These are phyloP conservation scores for Talaromyces sp. DNA, from an alignment of 2,329 filamentous ascomycete species.

Conservation along the genomic window DNA sequence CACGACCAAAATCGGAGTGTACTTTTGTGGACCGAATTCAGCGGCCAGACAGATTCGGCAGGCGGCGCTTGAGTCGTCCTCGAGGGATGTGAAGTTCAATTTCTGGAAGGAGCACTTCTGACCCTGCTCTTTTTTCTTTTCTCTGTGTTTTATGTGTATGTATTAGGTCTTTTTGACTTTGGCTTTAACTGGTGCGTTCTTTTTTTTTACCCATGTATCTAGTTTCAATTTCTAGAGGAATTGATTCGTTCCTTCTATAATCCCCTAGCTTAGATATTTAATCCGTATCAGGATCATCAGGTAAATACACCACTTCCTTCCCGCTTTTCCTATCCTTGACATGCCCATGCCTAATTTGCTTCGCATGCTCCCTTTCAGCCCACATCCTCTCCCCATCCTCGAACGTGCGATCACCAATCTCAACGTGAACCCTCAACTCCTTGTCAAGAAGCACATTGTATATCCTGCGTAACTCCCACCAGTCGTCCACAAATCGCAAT, in stretches of 20 bases:
- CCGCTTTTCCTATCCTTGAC: not conserved
- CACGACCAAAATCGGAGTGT: slow-evolving; percentile 86
- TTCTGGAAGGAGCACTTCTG: slow-evolving; percentile 92
- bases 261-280: not conserved
- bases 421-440: slow-evolving; percentile 55
- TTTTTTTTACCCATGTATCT: not conserved
- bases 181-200: not conserved
- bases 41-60: slow-evolving; percentile 77
- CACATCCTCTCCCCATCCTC: slow-evolving; percentile 27
- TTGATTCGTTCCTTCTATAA: not conserved
- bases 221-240: slow-evolving; percentile 1
- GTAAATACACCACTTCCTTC: slow-evolving; percentile 23
- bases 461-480: slow-evolving; percentile 48
- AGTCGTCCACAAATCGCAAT: slow-evolving; percentile 26
- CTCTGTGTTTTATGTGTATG: not conserved
- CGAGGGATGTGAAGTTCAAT: slow-evolving; percentile 78
- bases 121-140: not conserved
- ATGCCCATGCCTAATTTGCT: not conserved
- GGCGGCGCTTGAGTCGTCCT: slow-evolving; percentile 68
- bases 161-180: not conserved
- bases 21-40: slow-evolving; percentile 88
- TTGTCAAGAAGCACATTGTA: slow-evolving; percentile 57
- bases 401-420: slow-evolving; percentile 43
- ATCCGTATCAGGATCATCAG: slow-evolving; percentile 24
- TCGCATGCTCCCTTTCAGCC: slow-evolving; percentile 1